Evolutionary conservation across 257 asterid species (phyloP), one percentile per base, ranked within the genome.

Genomic region (Nicotiana attenuata): DNA sequence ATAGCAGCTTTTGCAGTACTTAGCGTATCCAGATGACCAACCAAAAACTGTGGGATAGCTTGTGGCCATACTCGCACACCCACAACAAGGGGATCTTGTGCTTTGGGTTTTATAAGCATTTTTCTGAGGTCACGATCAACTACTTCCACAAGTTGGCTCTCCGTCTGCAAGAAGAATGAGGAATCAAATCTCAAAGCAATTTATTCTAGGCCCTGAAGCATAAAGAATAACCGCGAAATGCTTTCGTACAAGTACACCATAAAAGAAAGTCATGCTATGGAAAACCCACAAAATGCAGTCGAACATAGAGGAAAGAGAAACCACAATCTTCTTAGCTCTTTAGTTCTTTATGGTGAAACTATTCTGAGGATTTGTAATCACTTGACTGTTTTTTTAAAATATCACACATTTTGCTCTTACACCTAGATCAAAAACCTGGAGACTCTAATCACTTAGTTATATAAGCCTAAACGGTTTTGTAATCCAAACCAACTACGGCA

Each of bases 101-200:
- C 97, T 64, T 86, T 87, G 47, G 90, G 20, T 16, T 88, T 89
- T 83, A 96, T 86, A 22, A 96, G 97, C 99, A 96, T 94, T 91
- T 89, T 96, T 85, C 99, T 89, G 10, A 96, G 92, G 90, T 96
- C 99, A 59, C 93, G 95, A 81, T 96, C 99, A 83, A 96, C 99
- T 16, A 91, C 87, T 85, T 92, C 97, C 91, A 94, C 99, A 24
- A 96, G 89, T 87, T 93, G 89, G 88, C 95, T 87, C 82, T 96
- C 97, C 4, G 91, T 88, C 98, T 94, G 90, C 80, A 77, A 83
- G 68, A 73, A 85, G 64, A 82, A 85, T 22, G 29, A 79, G 80
- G 65, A n/a, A 47, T 83, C n/a, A 77, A 71, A 50, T 78, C 69
- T 81, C 77, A 78, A 65, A 83, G 47, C 76, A 76, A 85, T 63